Conservation (phyloP, 2,329 filamentous ascomycete species). For the Hypoxylon sp. region DNA sequence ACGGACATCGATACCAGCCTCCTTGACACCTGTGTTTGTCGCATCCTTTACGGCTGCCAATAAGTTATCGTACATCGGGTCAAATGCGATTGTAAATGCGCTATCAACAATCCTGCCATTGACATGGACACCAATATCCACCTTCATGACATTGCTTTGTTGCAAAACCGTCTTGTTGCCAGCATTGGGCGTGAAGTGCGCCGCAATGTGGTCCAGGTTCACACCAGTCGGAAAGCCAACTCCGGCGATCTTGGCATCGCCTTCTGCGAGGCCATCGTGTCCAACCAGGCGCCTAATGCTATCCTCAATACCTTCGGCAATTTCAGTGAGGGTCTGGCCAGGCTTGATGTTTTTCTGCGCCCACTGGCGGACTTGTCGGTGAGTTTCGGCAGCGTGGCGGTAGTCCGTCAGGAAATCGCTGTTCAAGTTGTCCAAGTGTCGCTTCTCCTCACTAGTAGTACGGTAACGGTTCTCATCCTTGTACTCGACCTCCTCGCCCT, state of each 20-base stretch:
- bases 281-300: conserved; percentile 82
- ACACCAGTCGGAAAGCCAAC: conserved; percentile 91
- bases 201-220: conserved; percentile 86
- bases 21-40: conserved; percentile 88
- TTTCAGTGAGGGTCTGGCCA: conserved; percentile 83
- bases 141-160: conserved; percentile 83
- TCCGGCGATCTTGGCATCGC: conserved; percentile 82
- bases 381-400: conserved; percentile 88
- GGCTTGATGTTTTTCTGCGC: conserved; percentile 85
- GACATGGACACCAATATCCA: conserved; percentile 86
- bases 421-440: conserved; percentile 84
- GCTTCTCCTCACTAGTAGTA: conserved; percentile 87
- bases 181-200: conserved; percentile 89
- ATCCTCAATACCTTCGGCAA: conserved; percentile 89
- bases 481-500: conserved; percentile 85
- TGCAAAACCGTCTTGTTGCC: conserved; percentile 84
- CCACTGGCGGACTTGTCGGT: conserved; percentile 88
- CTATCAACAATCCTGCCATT: conserved; percentile 86
- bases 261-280: conserved; percentile 81
- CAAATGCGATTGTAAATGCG: conserved; percentile 84
- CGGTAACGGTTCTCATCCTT: conserved; percentile 81
- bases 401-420: conserved; percentile 85
- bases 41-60: conserved; percentile 81
- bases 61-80: conserved; percentile 81
- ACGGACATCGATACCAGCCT: conserved; percentile 92